Evolutionary conservation across 345 rosid genomes (phyloP), one percentile per base, ranked within the genome.

Genomic region (Rhizophora apiculata): DNA sequence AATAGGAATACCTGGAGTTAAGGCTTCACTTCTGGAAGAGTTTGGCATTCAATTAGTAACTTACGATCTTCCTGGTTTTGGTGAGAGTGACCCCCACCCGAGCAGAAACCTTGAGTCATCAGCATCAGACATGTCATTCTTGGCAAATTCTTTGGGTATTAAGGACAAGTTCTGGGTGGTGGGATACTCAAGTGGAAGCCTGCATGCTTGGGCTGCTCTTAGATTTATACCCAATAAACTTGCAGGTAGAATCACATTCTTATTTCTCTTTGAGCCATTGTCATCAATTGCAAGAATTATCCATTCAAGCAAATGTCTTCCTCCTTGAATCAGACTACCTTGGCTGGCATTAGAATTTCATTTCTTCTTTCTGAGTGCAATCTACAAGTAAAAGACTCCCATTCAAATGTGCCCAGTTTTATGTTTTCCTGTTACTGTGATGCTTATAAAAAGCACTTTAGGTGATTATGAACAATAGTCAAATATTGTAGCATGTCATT

Each of bases 11-110:
- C 91, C 93, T 22, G 93, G 93, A 64, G 64, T 88, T 65, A 86
- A 85, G 81, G 78, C 74, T 72, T 85, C 89, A 10, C 70, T 86
- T 4, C 68, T 88, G 78, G 85, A 85, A 71, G 91, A 88, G 79
- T 88, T 88, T 83, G 93, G 91, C 21, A 53, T 88, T 71, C 79
- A 76, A 59, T 76, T 88, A 70, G 59, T 88, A 71, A 82, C 91
- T 13, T 88, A 83, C 79, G 93, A 88, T 79, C 93, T 86, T 71
- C 93, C 91, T 22, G 93, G 93, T 74, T 88, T 86, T 80, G 93
- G 93, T 26, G 93, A 88, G 85, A 88, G 93, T 74, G 91, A 86
- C 78, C 86, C 91, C 74, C 83, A 85, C 51, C 84, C 86, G 24
- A 65, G 37, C 32, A 77, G 93, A 78, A 82, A 80, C 68, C 91